Evolutionary conservation across 768 basidiomycete genomes (phyloP), one percentile per base, ranked within the genome.

Genomic region (Pleurotus salmoneostramineus): DNA sequence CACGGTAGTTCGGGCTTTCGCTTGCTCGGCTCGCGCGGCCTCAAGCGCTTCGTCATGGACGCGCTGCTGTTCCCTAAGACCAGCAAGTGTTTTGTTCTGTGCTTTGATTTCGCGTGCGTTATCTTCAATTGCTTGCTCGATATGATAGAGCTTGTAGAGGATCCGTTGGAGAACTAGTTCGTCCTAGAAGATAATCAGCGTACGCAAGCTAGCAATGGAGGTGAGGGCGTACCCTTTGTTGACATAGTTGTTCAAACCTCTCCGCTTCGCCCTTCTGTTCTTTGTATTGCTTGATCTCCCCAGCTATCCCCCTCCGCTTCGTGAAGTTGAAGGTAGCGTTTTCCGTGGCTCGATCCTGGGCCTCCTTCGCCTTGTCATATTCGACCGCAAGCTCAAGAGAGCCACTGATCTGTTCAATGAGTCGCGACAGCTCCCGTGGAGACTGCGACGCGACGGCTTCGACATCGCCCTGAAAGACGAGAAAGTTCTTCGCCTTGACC

Each of bases 391-490:
- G 83, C 66, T 98, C 97, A 17, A 96, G 78, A 0, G 94, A 97
- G 1, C 96, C 96, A 59, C 88, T 91, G 60, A 98, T 98, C 68
- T 98, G 94, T 63, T 99, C 97, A 47, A 99, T 90, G 34, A 98
- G 86, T 14, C 84, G 83, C 0, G 95, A 82, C 17, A 98, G 84
- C 64, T 96, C 95, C 58, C 87, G 87, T 12, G 97, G 84, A 0
- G 91, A 94, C 64, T 99, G 97, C 2, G 92, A 91, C 0, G 97
- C 97, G 35, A 99, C 93, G 2, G 94, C 93, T 73, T 99, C 97
- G 34, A 99, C 97, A 68, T 98, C 97, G 52, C 97, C 97, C 68
- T 99, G 97, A 76, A 99, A 98, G 8, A 98, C 97, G 54, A 98
- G 87, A 66, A 98, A 99, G 75, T 98, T 98, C 77, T 98, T 98